Conservation (phyloP, 192 early-diverging fungal genomes). For the Backusella australiensis region DNA sequence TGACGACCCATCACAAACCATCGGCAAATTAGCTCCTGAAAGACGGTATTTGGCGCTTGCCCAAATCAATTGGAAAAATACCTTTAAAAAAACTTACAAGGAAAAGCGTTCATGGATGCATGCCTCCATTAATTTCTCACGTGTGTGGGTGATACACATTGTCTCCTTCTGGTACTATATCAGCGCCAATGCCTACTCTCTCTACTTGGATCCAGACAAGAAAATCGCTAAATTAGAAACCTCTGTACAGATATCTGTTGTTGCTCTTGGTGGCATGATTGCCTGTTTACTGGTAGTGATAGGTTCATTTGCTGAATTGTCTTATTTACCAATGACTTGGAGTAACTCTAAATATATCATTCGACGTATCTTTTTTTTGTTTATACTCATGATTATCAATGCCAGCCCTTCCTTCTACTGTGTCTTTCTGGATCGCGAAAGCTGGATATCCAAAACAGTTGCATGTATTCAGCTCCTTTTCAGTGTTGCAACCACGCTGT, state of each 20-base stretch:
- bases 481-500: conserved; percentile 62
- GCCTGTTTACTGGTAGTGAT: conserved; percentile 67
- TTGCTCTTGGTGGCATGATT: conserved; percentile 67
- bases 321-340: conserved; percentile 65
- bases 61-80: conserved; percentile 66
- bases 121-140: conserved; percentile 79
- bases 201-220: conserved; percentile 50
- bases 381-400: conserved; percentile 60
- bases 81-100: conserved; percentile 79
- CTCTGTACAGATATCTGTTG: conserved; percentile 60
- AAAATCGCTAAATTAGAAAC: conserved; percentile 39
- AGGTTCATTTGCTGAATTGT: conserved; percentile 65
- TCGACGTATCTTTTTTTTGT: conserved; percentile 51
- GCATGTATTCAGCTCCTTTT: conserved; percentile 67
- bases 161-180: conserved; percentile 80
- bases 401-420: conserved; percentile 62
- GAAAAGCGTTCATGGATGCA: conserved; percentile 85
- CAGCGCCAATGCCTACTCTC: conserved; percentile 62
- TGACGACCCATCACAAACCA: conserved; percentile 7
- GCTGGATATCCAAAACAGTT: conserved; percentile 53
- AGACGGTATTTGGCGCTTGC: conserved; percentile 63
- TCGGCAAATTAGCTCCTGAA: conserved; percentile 58
- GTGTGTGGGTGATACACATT: conserved; percentile 85
- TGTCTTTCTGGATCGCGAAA: conserved; percentile 42
- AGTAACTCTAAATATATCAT: conserved; percentile 50